Conservation (phyloP, 169 alveolate genomes). For the Theileria orientalis region DNA sequence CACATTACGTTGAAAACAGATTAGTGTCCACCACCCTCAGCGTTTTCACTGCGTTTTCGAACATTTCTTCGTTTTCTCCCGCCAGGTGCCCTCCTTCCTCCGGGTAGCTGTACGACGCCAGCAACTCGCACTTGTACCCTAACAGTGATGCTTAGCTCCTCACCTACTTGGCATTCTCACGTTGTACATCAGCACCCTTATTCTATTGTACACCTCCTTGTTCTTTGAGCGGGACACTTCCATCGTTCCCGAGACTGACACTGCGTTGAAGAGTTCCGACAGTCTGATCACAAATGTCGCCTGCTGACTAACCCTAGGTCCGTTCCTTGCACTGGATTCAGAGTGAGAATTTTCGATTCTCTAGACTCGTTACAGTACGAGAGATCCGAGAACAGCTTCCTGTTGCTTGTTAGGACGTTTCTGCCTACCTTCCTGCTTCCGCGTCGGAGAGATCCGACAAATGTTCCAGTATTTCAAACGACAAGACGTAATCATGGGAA, state of each 20-base stretch:
- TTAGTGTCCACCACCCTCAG: constrained; percentile 18
- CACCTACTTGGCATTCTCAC: constrained; percentile 46
- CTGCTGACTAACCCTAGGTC: constrained; percentile 16
- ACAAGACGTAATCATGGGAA: constrained; percentile 24
- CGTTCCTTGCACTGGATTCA: background rate
- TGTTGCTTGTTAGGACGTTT: background rate
- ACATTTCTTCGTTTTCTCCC: constrained; percentile 3
- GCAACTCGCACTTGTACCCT: constrained; percentile 39
- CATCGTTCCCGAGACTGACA: constrained; percentile 53
- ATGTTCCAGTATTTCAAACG: constrained; percentile 53
- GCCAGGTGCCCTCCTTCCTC: background rate
- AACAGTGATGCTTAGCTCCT: background rate
- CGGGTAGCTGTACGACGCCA: constrained; percentile 53
- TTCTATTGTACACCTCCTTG: background rate
- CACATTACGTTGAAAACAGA: constrained; percentile 8
- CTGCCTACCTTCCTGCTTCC: constrained; percentile 36
- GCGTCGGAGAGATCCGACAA: constrained; percentile 7
- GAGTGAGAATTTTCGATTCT: background rate
- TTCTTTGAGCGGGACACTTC: constrained; percentile 24
- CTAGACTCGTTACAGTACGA: constrained; percentile 50
- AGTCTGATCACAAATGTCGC: background rate
- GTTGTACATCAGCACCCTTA: constrained; percentile 29
- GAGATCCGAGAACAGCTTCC: constrained; percentile 52
- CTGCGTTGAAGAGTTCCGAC: background rate
- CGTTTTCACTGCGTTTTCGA: constrained; percentile 28